Conservation (phyloP, 306 rosid genomes). For the Senna siamea region DNA sequence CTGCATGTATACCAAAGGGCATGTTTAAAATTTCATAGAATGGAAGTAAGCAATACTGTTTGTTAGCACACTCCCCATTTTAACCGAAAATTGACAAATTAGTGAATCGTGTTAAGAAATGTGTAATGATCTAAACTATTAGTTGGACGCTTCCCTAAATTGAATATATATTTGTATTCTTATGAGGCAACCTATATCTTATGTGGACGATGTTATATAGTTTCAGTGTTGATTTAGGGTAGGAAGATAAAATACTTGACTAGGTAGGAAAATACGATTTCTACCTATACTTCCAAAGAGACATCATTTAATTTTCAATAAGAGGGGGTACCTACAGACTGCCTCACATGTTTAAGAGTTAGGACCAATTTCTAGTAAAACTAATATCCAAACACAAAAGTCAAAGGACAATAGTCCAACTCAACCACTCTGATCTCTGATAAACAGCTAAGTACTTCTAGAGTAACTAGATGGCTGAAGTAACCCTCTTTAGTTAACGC, state of each 20-base stretch:
- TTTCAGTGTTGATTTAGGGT: conserved; percentile 7
- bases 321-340: conserved; percentile 31
- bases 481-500: neutral
- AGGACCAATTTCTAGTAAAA: too few species aligned
- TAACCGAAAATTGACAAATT: neutral
- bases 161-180: neutral
- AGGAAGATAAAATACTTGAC: conserved; percentile 29
- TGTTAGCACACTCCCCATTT: neutral
- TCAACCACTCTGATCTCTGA: conserved; percentile 32
- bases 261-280: conserved; percentile 2
- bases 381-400: conserved; percentile 32
- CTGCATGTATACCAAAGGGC: conserved; percentile 51
- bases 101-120: neutral
- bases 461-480: neutral
- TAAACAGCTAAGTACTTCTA: conserved; percentile 10
- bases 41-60: neutral
- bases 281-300: conserved; percentile 29
- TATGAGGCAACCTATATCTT: conserved; percentile 21
- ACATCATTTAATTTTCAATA: conserved; percentile 28
- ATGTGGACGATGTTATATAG: neutral
- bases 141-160: neutral
- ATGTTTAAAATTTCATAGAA: neutral
- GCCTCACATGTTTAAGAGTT: too few species aligned
- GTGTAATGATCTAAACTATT: neutral
- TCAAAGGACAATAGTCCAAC: conserved; percentile 13